Evolutionary conservation across 371 early-diverging fungal genomes (phyloP), one percentile per base, ranked within the genome.

Genomic region (Syncephalastrum contaminatum): DNA sequence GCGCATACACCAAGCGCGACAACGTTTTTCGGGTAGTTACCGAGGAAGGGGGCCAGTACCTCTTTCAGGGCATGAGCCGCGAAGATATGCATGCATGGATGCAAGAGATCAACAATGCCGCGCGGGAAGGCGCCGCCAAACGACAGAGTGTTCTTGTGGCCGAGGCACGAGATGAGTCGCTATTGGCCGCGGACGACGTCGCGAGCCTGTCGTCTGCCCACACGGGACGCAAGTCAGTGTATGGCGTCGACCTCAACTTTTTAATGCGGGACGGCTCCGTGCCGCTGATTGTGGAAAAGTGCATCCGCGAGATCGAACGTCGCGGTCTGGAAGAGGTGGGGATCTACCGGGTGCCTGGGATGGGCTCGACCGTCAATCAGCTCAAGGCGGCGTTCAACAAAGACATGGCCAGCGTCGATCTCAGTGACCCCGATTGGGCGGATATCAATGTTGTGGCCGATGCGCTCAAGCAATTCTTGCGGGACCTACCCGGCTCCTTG

Each of bases 401-500:
- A 39, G 67, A 80, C 39, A 72, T 77, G 0, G 64, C 73, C 1
- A 65, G 67, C 3, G 85, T 91, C 5, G 76, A 91, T 49, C 59
- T 92, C 43, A 67, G 73, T 43, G 64, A 72, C 8, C 86, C 89
- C 20, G 82, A 85, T 20, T 90, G 88, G 80, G 73, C 90, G 60
- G 90, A 89, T 58, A 91, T 92, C 66, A 91, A 92, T 68, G 86
- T 90, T 1, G 81, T 96, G 2, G 94, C 96, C 3, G 95, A 95
- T 51, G 84, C 93, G 30, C 69, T 96, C 62, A 97, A 97, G 69
- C 95, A 92, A 65, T 97, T 94, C 64, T 65, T 97, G 56, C 83
- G 98, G 7, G 95, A 94, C 50, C 63, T 97, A 51, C 98, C 98
- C 1, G 96, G 97, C 58, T 96, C 97, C 1, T 67, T 97, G 42